phyloP scores from a whole-genome alignment of 2,329 filamentous ascomycete genomes.

The Fusarium circinatum region DNA sequence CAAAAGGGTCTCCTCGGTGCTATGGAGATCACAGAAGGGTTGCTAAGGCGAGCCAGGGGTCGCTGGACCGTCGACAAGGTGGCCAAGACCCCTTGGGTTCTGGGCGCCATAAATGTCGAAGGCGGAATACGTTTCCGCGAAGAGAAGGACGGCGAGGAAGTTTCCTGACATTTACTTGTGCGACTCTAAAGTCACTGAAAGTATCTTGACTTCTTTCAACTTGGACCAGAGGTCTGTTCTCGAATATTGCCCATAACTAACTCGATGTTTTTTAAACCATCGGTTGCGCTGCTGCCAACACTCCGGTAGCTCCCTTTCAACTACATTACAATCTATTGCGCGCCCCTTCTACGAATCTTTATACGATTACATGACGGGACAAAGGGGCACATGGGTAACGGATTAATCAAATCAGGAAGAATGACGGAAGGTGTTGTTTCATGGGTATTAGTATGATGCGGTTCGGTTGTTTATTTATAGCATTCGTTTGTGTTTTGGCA shows the following conservation, averaged over 20 bases:
- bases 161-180: slow-evolving; percentile 46
- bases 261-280: background rate
- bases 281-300: background rate
- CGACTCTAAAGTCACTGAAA: background rate
- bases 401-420: slow-evolving; percentile 20
- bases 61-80: slow-evolving; percentile 82
- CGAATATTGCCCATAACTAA: background rate
- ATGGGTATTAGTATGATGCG: slow-evolving; percentile 20
- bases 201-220: background rate
- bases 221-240: slow-evolving; percentile 1
- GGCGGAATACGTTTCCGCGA: slow-evolving; percentile 69
- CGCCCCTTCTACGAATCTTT: slow-evolving; percentile 14
- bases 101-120: slow-evolving; percentile 75
- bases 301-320: slow-evolving; percentile 2
- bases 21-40: slow-evolving; percentile 81
- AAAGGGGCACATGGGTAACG: slow-evolving; percentile 25
- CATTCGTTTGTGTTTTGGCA: slow-evolving; percentile 7
- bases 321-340: slow-evolving; percentile 20
- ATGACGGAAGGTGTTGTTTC: slow-evolving; percentile 29
- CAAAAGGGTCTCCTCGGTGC: slow-evolving; percentile 77
- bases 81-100: slow-evolving; percentile 79
- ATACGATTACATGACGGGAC: slow-evolving; percentile 31
- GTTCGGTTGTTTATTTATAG: slow-evolving; percentile 35
- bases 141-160: slow-evolving; percentile 66
- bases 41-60: slow-evolving; percentile 84